Evolutionary conservation across 148 eudicot species (phyloP).

Genomic region (Amaranthus hypochondriacus): DNA sequence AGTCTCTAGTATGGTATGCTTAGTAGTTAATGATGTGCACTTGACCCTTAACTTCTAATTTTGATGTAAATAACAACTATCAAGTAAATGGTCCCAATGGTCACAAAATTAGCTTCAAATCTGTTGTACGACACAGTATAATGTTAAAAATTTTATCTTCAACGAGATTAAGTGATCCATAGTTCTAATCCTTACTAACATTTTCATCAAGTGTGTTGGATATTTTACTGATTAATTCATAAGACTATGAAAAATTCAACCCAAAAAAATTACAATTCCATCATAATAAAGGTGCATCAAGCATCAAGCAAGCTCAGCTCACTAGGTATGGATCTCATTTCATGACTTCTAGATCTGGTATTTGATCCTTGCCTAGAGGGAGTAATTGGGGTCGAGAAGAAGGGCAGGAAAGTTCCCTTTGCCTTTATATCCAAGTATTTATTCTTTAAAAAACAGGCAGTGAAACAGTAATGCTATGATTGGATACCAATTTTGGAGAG

Average conservation of each 20-base stretch:
- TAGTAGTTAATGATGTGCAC: background rate
- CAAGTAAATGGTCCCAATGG: background rate
- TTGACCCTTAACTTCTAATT: background rate
- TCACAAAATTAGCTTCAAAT: slow-evolving; percentile 6
- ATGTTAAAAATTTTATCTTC: background rate
- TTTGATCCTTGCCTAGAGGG: too few species aligned
- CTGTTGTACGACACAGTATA: background rate
- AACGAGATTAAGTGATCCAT: background rate
- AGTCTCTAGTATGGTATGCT: background rate
- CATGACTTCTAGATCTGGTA: too few species aligned
- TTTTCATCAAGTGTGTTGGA: background rate
- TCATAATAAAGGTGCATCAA: too few species aligned
- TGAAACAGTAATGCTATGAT: too few species aligned
- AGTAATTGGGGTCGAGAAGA: too few species aligned
- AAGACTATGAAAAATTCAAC: background rate
- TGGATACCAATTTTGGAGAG: too few species aligned
- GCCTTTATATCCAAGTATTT: too few species aligned
- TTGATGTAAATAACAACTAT: background rate
- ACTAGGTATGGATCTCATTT: too few species aligned
- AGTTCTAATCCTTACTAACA: background rate
- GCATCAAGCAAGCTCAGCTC: too few species aligned
- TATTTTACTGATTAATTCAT: too few species aligned
- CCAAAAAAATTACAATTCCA: background rate
- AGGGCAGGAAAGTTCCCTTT: too few species aligned
- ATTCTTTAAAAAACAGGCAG: too few species aligned